These are phyloP conservation scores for Metarhizium guizhouense DNA, from an alignment of 2,329 filamentous ascomycete genomes.

Conservation along the genomic window DNA sequence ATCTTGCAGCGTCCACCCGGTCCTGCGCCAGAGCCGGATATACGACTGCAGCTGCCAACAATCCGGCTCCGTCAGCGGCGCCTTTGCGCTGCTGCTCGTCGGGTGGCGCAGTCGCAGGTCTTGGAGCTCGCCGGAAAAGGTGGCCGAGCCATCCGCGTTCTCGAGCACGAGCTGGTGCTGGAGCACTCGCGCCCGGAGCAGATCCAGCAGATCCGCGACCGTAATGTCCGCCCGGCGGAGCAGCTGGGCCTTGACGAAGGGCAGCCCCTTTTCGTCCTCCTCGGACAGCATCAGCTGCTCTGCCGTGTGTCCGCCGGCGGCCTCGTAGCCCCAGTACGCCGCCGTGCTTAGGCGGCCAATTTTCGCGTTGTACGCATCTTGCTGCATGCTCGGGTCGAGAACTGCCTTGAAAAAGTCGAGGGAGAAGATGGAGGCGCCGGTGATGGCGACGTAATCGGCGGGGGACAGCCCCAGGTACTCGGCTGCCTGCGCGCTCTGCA, in stretches of 20 bases:
- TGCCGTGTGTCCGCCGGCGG: no score
- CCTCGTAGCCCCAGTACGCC: neutral
- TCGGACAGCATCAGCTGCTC: neutral
- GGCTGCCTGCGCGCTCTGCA: neutral
- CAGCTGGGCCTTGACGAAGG: neutral
- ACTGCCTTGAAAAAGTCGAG: neutral
- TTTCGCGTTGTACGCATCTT: neutral
- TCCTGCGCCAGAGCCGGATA: neutral
- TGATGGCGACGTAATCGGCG: neutral
- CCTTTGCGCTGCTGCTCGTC: neutral
- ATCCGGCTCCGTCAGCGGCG: neutral
- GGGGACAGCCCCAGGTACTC: neutral
- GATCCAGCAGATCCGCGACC: neutral
- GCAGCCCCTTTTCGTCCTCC: neutral
- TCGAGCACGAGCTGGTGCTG: neutral
- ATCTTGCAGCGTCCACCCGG: neutral
- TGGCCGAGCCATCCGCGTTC: neutral
- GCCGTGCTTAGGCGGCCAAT: neutral
- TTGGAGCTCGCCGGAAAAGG: neutral
- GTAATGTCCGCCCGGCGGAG: neutral
- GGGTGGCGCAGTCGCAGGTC: neutral
- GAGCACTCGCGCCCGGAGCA: neutral
- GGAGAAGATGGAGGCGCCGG: neutral
- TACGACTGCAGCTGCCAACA: neutral
- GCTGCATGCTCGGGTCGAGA: neutral